Evolutionary conservation across 225 moss, liverwort and hornwort species (phyloP).

Genomic region (Bryoerythrophyllum caledonicum): DNA sequence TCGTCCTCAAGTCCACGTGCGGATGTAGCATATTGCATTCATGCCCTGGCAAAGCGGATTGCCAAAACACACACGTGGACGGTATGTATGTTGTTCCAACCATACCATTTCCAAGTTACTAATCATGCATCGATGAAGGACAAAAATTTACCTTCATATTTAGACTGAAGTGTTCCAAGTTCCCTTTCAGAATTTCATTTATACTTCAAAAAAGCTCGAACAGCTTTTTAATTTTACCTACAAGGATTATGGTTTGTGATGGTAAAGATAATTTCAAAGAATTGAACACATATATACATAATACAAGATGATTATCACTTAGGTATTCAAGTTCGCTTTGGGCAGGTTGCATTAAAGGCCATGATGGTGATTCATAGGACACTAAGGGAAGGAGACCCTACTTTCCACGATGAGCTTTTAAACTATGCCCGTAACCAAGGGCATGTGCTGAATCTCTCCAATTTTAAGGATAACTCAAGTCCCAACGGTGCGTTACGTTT

Average conservation of each 20-base stretch:
- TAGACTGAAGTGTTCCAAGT: not conserved
- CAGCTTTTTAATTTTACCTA: not conserved
- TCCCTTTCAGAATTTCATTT: not conserved
- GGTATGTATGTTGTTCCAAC: constrained; percentile 33
- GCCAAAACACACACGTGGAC: constrained; percentile 68
- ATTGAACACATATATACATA: not conserved
- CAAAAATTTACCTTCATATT: not conserved
- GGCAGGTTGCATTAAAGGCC: constrained; percentile 90
- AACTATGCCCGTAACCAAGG: constrained; percentile 85
- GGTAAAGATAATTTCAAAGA: not conserved
- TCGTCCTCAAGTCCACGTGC: constrained; percentile 65
- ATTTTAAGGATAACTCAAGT: constrained; percentile 98
- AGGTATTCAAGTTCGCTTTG: constrained; percentile 19
- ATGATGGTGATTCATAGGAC: constrained; percentile 99
- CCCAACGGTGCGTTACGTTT: constrained; percentile 64
- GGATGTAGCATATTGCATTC: constrained; percentile 70
- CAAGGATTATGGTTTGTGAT: not conserved
- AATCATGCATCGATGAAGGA: not conserved
- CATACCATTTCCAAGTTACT: constrained; percentile 1
- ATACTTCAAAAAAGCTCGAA: not conserved
- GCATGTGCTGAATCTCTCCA: constrained; percentile 82
- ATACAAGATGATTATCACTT: constrained; percentile 14
- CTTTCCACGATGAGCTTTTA: constrained; percentile 91
- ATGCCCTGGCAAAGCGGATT: constrained; percentile 58
- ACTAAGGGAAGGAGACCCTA: constrained; percentile 94